Percentiles rank a stretch among this genome's conserved stretches.
Evolutionary conservation across 805 yeast genomes (phyloP).

Genomic region (Zygosaccharomyces rouxii): DNA sequence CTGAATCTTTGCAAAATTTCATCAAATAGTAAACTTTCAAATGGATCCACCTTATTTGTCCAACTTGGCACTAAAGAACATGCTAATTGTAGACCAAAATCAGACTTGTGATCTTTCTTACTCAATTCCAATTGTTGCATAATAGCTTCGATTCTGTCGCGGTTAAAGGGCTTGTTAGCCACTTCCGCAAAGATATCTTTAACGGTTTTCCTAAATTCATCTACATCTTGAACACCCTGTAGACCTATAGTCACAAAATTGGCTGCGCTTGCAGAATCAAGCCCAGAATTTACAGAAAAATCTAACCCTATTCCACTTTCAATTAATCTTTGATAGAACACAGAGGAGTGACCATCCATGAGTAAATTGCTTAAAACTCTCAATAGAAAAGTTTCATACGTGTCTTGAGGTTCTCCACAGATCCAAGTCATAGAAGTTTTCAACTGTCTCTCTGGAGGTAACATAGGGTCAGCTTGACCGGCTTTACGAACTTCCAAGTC

Average conservation of each 20-base stretch:
- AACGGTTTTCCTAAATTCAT: slow-evolving; percentile 46
- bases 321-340: slow-evolving; percentile 78
- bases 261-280: slow-evolving; percentile 73
- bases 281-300: slow-evolving; percentile 80
- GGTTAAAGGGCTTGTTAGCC: slow-evolving; percentile 45
- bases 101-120: slow-evolving; percentile 82
- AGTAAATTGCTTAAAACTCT: slow-evolving; percentile 66
- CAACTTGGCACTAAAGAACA: slow-evolving; percentile 77
- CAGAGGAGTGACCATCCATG: slow-evolving; percentile 89
- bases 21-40: slow-evolving; percentile 63
- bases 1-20: slow-evolving; percentile 55
- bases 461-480: slow-evolving; percentile 83
- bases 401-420: slow-evolving; percentile 67
- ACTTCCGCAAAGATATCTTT: slow-evolving; percentile 44
- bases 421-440: slow-evolving; percentile 87
- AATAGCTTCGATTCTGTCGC: slow-evolving; percentile 70
- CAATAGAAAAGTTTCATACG: slow-evolving; percentile 67
- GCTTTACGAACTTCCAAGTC: slow-evolving; percentile 37
- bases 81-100: slow-evolving; percentile 78
- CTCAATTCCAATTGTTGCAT: slow-evolving; percentile 81
- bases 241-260: slow-evolving; percentile 81
- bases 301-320: slow-evolving; percentile 84
- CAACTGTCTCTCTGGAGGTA: slow-evolving; percentile 61
- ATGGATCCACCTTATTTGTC: slow-evolving; percentile 77
- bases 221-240: slow-evolving; percentile 61